Percentiles rank a stretch among this genome's conserved stretches.
Evolutionary conservation across 164 flowering plant genomes (phyloP).

Genomic region (Warburgia ugandensis): DNA sequence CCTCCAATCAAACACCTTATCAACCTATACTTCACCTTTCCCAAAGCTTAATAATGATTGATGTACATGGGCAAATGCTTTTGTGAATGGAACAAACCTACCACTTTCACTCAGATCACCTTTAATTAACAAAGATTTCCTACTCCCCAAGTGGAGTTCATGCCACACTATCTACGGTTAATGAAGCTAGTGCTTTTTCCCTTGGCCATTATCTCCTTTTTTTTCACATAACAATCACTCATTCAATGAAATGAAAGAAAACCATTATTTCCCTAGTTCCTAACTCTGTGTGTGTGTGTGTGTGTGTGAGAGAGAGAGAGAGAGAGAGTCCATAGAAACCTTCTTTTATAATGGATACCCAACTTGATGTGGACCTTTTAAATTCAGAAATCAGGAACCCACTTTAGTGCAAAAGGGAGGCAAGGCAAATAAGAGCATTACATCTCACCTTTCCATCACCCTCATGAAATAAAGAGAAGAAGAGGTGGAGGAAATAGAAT

Average conservation of each 20-base stretch:
- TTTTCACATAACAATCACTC: conserved; percentile 18
- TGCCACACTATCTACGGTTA: conserved; percentile 39
- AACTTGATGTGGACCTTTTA: conserved; percentile 24
- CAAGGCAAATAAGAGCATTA: conserved; percentile 24
- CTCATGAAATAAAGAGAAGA: conserved; percentile 19
- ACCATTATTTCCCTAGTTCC: conserved; percentile 3
- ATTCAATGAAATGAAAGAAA: conserved; percentile 10
- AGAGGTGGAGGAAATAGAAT: conserved; percentile 14
- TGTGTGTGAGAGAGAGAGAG: too few relatives aligned
- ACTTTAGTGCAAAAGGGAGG: conserved; percentile 24
- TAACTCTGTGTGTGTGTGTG: too few relatives aligned
- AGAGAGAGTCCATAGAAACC: too few relatives aligned
- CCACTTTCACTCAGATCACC: conserved; percentile 9
- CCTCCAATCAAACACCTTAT: too few relatives aligned
- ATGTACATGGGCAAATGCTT: not conserved
- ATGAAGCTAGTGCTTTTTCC: conserved; percentile 15
- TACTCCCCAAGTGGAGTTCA: conserved; percentile 34
- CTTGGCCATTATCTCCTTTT: conserved; percentile 6
- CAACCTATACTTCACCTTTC: too few relatives aligned
- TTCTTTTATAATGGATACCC: too few relatives aligned
- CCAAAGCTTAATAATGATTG: conserved; percentile 8
- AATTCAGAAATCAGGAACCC: conserved; percentile 40
- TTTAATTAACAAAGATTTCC: conserved; percentile 12
- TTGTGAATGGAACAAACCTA: conserved; percentile 17
- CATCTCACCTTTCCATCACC: conserved; percentile 15